These are phyloP conservation scores for Globisporangium takayamanum DNA, from an alignment of 352 stramenopile species.

Conservation along the genomic window DNA sequence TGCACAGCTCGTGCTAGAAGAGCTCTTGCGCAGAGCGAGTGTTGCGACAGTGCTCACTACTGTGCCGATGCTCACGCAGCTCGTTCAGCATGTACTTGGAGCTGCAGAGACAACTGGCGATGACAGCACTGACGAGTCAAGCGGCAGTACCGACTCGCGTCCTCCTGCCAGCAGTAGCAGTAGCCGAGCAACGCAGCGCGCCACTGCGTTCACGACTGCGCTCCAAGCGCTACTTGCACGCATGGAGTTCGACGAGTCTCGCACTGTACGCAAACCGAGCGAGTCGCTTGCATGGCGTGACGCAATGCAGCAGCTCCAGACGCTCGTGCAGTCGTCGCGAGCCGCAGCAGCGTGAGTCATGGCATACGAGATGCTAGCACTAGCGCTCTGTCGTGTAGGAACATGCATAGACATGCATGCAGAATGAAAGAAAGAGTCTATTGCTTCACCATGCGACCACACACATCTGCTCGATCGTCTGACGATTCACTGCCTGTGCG, in stretches of 20 bases:
- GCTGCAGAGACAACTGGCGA: neutral
- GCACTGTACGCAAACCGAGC: neutral
- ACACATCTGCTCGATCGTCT: slow-evolving; percentile 1
- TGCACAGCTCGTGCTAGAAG: slow-evolving; percentile 24
- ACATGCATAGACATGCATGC: neutral
- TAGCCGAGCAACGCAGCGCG: neutral
- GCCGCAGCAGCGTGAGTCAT: slow-evolving; percentile 4
- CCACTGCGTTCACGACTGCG: neutral
- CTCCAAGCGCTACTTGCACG: slow-evolving; percentile 6
- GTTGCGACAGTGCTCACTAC: slow-evolving; percentile 3
- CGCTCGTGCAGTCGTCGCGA: slow-evolving; percentile 3
- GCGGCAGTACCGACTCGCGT: neutral
- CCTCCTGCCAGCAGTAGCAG: neutral
- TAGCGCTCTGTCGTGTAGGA: neutral
- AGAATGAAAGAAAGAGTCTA: slow-evolving; percentile 5
- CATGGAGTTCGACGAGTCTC: neutral
- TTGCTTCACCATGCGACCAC: slow-evolving; percentile 1
- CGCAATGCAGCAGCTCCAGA: slow-evolving; percentile 1
- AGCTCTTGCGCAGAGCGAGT: slow-evolving; percentile 15
- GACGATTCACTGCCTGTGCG: too few species aligned
- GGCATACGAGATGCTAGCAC: neutral
- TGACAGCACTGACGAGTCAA: neutral
- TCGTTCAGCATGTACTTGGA: slow-evolving; percentile 2
- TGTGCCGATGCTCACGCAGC: neutral
- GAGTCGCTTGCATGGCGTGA: neutral